phyloP scores from a whole-genome alignment of 352 stramenopile species.

The Phytophthora brassicae region DNA sequence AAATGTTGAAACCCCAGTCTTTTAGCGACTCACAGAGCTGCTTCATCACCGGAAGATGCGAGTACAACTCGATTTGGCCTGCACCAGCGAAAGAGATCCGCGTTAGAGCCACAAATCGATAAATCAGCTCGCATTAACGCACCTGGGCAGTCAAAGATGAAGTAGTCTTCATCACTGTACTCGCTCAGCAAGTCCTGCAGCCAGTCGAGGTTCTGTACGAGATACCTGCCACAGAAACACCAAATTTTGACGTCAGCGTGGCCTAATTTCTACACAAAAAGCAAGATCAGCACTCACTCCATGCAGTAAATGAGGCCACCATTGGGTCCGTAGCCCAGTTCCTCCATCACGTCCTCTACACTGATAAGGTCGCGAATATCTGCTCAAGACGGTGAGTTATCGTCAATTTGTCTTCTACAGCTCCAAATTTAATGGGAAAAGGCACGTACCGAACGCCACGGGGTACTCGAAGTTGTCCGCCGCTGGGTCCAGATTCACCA shows the following conservation, averaged over 20 bases:
- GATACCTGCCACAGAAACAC: constrained; percentile 47
- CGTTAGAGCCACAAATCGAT: neutral
- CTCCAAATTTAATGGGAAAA: constrained; percentile 10
- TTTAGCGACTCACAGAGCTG: constrained; percentile 82
- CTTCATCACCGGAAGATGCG: constrained; percentile 91
- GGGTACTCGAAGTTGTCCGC: constrained; percentile 90
- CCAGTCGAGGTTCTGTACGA: constrained; percentile 95
- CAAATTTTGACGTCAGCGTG: constrained; percentile 7
- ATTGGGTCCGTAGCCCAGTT: constrained; percentile 97
- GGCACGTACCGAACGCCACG: constrained; percentile 78
- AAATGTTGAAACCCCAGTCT: constrained; percentile 89
- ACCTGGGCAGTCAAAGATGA: constrained; percentile 99
- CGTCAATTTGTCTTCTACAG: constrained; percentile 14
- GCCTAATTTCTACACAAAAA: neutral
- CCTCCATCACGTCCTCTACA: constrained; percentile 97
- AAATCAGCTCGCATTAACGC: constrained; percentile 22
- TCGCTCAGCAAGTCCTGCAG: constrained; percentile 91
- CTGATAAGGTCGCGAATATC: constrained; percentile 96
- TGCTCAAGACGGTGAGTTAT: constrained; percentile 21
- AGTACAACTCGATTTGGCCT: constrained; percentile 93
- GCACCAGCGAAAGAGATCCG: constrained; percentile 5
- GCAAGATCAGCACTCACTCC: constrained; percentile 87
- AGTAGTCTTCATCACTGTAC: constrained; percentile 94
- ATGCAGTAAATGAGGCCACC: constrained; percentile 99
- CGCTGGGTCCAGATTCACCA: constrained; percentile 98